Conservation (phyloP, 2,329 filamentous ascomycete genomes). For the Neopestalotiopsis rosae region DNA sequence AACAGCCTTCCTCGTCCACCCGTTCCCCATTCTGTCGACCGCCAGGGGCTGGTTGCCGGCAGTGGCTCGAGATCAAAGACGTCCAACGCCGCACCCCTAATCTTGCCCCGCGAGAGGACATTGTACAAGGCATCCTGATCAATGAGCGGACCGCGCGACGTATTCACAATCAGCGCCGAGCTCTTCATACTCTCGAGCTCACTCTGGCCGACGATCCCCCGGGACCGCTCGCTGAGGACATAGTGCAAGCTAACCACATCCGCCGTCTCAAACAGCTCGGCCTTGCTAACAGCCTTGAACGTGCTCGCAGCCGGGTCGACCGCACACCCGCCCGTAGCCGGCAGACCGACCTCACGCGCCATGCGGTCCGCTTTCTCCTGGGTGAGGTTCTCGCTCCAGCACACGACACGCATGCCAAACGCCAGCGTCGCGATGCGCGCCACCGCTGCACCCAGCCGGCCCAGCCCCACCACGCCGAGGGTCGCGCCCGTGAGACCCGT, state of each 20-base stretch:
- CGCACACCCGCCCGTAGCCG: constrained; percentile 20
- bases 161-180: constrained; percentile 71
- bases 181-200: constrained; percentile 69
- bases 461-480: constrained; percentile 65
- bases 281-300: constrained; percentile 64
- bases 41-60: constrained; percentile 69
- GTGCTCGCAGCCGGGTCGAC: constrained; percentile 42
- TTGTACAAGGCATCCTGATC: constrained; percentile 69
- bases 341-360: constrained; percentile 57
- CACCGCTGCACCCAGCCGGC: constrained; percentile 63
- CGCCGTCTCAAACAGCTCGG: constrained; percentile 63
- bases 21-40: constrained; percentile 67
- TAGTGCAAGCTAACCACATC: constrained; percentile 74
- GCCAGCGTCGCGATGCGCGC: constrained; percentile 63
- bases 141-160: constrained; percentile 71
- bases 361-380: constrained; percentile 65
- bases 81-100: constrained; percentile 73
- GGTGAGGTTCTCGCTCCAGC: constrained; percentile 69
- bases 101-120: constrained; percentile 60
- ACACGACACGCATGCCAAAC: constrained; percentile 69
- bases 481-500: constrained; percentile 64
- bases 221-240: constrained; percentile 67
- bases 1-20: constrained; percentile 65
- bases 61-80: constrained; percentile 78
- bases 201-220: constrained; percentile 59